phyloP scores from a whole-genome alignment of 257 asterid species.

The Gentiana dahurica region DNA sequence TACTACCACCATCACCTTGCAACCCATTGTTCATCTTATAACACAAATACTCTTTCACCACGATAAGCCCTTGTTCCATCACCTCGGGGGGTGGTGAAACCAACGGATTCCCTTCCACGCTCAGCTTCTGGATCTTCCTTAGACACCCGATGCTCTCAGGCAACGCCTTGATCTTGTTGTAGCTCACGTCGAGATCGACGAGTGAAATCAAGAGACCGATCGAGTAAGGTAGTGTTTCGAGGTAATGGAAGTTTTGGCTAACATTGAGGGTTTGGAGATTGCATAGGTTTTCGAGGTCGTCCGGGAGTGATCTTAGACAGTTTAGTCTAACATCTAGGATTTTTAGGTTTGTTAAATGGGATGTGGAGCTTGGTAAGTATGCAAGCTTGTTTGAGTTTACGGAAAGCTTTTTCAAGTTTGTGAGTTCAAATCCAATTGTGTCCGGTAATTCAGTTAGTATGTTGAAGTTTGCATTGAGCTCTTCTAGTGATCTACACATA shows the following conservation, averaged over 20 bases:
- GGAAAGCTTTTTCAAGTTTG: slow-evolving; percentile 48
- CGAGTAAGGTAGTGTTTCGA: slow-evolving; percentile 56
- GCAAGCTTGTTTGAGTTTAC: slow-evolving; percentile 72
- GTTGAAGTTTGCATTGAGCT: slow-evolving; percentile 79
- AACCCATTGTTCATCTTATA: slow-evolving; percentile 45
- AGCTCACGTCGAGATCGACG: slow-evolving; percentile 67
- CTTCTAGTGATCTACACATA: slow-evolving; percentile 59
- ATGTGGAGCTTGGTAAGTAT: slow-evolving; percentile 65
- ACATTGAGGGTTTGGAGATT: slow-evolving; percentile 63
- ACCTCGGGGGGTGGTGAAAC: slow-evolving; percentile 58
- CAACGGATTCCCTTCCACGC: slow-evolving; percentile 74
- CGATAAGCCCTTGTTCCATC: slow-evolving; percentile 50
- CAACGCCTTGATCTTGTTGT: slow-evolving; percentile 50
- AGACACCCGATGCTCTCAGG: slow-evolving; percentile 80
- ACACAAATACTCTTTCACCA: slow-evolving; percentile 51
- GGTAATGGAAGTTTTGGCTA: slow-evolving; percentile 81
- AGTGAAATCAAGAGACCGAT: slow-evolving; percentile 74
- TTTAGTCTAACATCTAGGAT: slow-evolving; percentile 69
- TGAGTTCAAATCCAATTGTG: slow-evolving; percentile 70
- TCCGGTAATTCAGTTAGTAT: slow-evolving; percentile 56
- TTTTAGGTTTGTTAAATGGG: slow-evolving; percentile 71
- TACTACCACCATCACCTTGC: neutral
- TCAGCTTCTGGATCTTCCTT: slow-evolving; percentile 56
- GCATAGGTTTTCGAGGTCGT: slow-evolving; percentile 70
- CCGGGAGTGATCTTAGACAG: slow-evolving; percentile 72